A percentile compares a stretch with the other conserved stretches of the same genome.
These are phyloP conservation scores for Globisporangium perplexum DNA, from an alignment of 352 stramenopile genomes.

Conservation along the genomic window DNA sequence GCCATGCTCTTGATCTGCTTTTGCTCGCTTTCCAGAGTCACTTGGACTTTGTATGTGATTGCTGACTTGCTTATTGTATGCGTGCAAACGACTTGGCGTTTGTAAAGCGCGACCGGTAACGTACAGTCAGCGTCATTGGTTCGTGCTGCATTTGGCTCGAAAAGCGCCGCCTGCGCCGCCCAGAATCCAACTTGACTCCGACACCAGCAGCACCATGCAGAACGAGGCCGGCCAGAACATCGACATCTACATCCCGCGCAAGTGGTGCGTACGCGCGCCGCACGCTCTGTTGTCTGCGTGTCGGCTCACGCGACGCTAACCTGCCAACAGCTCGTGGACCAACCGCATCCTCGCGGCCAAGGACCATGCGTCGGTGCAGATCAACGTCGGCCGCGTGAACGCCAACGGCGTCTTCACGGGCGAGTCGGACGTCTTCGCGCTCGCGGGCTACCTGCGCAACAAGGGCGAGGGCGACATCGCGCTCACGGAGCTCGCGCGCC, in stretches of 20 bases:
- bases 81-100: slow-evolving; percentile 22
- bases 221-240: slow-evolving; percentile 97
- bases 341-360: slow-evolving; percentile 97
- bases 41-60: background rate
- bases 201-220: slow-evolving; percentile 86
- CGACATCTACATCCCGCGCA: slow-evolving; percentile 98
- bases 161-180: slow-evolving; percentile 16
- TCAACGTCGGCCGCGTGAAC: slow-evolving; percentile 98
- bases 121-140: slow-evolving; percentile 82
- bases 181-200: slow-evolving; percentile 53
- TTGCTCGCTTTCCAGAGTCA: background rate
- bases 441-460: slow-evolving; percentile 96
- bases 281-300: background rate
- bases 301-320: no score
- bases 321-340: slow-evolving; percentile 90
- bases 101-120: slow-evolving; percentile 69
- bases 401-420: slow-evolving; percentile 95
- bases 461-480: slow-evolving; percentile 95
- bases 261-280: slow-evolving; percentile 77
- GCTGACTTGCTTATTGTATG: background rate
- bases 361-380: slow-evolving; percentile 97
- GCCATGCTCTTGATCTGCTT: slow-evolving; percentile 20
- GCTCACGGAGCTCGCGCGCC: slow-evolving; percentile 77
- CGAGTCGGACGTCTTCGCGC: slow-evolving; percentile 92
- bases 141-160: slow-evolving; percentile 14